Evolutionary conservation across 129 eudicot genomes (phyloP), one percentile per base, ranked within the genome.

Genomic region (Flaveria sonorensis): DNA sequence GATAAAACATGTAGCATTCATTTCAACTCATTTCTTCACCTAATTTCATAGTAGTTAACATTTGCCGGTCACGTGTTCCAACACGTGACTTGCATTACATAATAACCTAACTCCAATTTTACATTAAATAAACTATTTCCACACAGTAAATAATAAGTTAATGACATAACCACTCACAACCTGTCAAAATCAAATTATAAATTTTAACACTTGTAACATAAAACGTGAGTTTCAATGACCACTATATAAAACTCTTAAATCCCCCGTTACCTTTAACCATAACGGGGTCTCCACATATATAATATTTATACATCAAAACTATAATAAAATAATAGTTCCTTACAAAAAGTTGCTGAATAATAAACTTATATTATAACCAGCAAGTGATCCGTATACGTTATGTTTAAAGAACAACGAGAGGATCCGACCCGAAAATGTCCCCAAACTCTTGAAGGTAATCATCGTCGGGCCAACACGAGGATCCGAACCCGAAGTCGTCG

Each of bases 381-480:
- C 76, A 77, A 71, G 73, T 15, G 77, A 21, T 71, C 24, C 74
- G 69, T 15, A 36, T 23, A 40, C 18, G 12, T 73, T 6, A 28
- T 15, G 18, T 4, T 51, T 21, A 93, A 4, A 89, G 85, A 10
- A 84, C 87, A 7, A 94, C 86, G 0, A 91, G 87, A 55, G 93
- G 96, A 32, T 94, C 98, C 91, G 98, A 84, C 83, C 92, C 97
- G 81, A 91, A 94, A 48, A 94, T 74, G 47, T 94, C 98, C 1
- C 89, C 90, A 15, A 89, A 80, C 30, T 94, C 98, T 46, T 86
- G 87, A 1, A 94, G 82, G 70, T 70, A 86, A 30, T 91, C 97
- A 10, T 88, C 91, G 0, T 76, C 79, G 30, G 88, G 48, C 89
- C 85, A 86, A 5, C 77, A 63, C 6, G 83, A 46, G 19, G 84